Evolutionary conservation across 2,329 filamentous ascomycete genomes (phyloP), one percentile per base, ranked within the genome.

Genomic region (Emmonsia crescens): DNA sequence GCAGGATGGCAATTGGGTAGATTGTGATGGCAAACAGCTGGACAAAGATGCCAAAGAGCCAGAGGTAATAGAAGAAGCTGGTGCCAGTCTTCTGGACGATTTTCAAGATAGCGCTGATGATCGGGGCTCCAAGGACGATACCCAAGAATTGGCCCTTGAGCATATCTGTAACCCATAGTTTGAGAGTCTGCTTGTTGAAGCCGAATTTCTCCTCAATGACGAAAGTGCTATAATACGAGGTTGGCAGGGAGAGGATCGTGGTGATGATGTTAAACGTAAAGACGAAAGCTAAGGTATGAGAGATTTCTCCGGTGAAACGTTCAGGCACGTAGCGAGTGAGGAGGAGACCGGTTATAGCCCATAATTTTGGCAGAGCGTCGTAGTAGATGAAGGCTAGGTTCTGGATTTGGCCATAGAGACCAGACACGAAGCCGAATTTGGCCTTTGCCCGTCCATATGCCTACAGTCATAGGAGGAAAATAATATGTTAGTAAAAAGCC

Each of bases 11-110:
- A 70, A 96, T 90, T 0, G 94, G 94, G 78, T 96, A 99, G 73
- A 96, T 89, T 54, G 94, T 96, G 71, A 96, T 96, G 78, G 90
- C 92, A 74, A 94, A 93, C 65, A 97, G 82, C 78, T 97, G 94
- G 48, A 99, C 85, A 62, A 84, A 87, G 64, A 96, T 86, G 68
- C 89, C 88, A 71, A 99, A 97, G 63, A 94, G 78, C 92, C 93
- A 99, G 62, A 99, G 85, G 75, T 96, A 99, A 79, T 95, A 96
- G 82, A 97, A 96, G 82, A 99, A 99, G 72, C 87, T 85, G 72
- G 88, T 89, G 66, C 94, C 94, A 14, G 95, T 96, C 78, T 89
- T 89, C 77, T 96, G 88, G 70, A 99, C 88, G 72, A 99, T 99
- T 74, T 89, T 85, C 71, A 97, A 83, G 80, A 99, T 95, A 49